Conservation (phyloP, 2,329 filamentous ascomycete species). For the Didymella pomorum region DNA sequence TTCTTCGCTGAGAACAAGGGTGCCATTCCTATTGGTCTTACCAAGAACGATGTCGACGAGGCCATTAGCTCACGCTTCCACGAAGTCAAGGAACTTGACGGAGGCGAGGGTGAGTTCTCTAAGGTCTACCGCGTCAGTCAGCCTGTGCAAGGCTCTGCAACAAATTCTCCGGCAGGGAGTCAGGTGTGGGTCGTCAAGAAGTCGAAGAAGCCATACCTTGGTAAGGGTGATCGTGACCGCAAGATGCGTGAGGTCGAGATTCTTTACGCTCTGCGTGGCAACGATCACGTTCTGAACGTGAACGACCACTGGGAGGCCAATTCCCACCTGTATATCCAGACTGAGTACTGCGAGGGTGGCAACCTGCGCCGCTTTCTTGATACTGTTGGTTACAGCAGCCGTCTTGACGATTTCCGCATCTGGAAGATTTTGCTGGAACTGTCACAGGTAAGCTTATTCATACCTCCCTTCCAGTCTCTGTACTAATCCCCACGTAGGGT, state of each 20-base stretch:
- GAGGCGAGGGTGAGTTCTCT: constrained; percentile 89
- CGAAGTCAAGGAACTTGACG: constrained; percentile 73
- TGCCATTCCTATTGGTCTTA: constrained; percentile 67
- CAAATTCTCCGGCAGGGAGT: constrained; percentile 37
- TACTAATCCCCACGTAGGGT: constrained; percentile 65
- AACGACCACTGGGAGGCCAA: constrained; percentile 88
- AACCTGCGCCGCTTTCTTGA: constrained; percentile 86
- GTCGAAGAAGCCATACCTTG: constrained; percentile 79
- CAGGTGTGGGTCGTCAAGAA: constrained; percentile 92
- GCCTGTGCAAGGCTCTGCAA: constrained; percentile 45
- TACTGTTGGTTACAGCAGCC: constrained; percentile 81
- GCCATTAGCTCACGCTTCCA: constrained; percentile 78
- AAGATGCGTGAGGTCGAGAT: constrained; percentile 86
- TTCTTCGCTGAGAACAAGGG: constrained; percentile 67
- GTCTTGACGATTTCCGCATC: constrained; percentile 95
- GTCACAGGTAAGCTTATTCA: constrained; percentile 70
- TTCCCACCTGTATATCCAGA: constrained; percentile 92
- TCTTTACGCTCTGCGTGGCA: constrained; percentile 76
- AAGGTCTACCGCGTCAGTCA: constrained; percentile 83
- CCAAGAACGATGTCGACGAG: constrained; percentile 77
- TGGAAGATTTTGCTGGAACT: constrained; percentile 97
- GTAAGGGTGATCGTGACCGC: constrained; percentile 78
- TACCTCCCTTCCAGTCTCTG: neutral
- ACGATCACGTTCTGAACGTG: constrained; percentile 86
- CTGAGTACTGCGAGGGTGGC: constrained; percentile 94